A percentile compares a stretch with the other conserved stretches of the same genome.
These are phyloP conservation scores for Candida golubevii DNA, from an alignment of 805 yeast species.

Conservation along the genomic window DNA sequence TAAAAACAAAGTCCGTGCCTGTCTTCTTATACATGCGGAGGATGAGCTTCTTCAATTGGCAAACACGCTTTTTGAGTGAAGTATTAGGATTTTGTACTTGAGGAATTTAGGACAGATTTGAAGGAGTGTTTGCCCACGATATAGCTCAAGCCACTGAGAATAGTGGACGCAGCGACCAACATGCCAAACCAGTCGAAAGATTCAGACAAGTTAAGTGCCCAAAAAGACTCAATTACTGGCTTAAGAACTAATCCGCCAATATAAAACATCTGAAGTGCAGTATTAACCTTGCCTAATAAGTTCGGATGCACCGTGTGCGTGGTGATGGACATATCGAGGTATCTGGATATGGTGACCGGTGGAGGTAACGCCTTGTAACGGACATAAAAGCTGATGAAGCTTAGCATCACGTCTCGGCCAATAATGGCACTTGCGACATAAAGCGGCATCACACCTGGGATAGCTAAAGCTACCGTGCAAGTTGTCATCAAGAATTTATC, in stretches of 20 bases:
- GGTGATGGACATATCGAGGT: conserved; percentile 69
- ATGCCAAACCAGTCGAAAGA: conserved; percentile 24
- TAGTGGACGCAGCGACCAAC: conserved; percentile 53
- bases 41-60: conserved; percentile 8
- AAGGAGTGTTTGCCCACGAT: conserved; percentile 68
- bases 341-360: conserved; percentile 69
- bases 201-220: conserved; percentile 9
- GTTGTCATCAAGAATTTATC: conserved; percentile 88
- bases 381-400: conserved; percentile 64
- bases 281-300: conserved; percentile 78
- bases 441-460: conserved; percentile 63
- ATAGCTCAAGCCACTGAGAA: conserved; percentile 75
- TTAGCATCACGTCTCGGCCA: conserved; percentile 78
- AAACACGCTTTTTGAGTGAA: conserved; percentile 9
- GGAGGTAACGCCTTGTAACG: conserved; percentile 70
- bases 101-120: conserved; percentile 22
- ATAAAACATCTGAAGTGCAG: conserved; percentile 89
- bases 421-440: conserved; percentile 63
- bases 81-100: background rate
- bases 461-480: conserved; percentile 72
- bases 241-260: conserved; percentile 48
- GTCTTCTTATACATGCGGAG: conserved; percentile 11
- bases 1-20: conserved; percentile 7
- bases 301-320: conserved; percentile 90
- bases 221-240: conserved; percentile 28